Conservation (phyloP, 192 early-diverging fungal genomes). For the Mortierella antarctica region DNA sequence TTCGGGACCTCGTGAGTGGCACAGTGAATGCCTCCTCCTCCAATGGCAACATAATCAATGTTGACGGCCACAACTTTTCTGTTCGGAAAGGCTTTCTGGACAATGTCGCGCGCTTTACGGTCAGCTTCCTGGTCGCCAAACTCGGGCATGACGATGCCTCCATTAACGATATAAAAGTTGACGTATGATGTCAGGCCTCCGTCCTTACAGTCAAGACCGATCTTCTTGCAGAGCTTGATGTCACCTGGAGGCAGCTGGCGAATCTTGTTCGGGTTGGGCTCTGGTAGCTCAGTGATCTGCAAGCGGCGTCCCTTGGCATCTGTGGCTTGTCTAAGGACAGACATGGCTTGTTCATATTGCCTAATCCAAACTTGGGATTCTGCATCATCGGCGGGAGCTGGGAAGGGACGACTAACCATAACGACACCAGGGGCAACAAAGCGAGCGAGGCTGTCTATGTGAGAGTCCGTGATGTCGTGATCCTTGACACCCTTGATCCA, state of each 20-base stretch:
- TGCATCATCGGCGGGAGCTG: conserved; percentile 5
- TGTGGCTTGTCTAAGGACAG: conserved; percentile 2
- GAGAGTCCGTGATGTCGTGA: conserved; percentile 31
- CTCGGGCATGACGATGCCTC: conserved; percentile 16
- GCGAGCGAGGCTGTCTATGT: conserved; percentile 34
- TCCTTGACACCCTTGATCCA: conserved; percentile 30
- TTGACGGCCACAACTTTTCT: conserved; percentile 14
- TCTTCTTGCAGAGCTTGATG: conserved; percentile 22
- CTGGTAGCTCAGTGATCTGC: conserved; percentile 22
- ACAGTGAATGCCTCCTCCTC: conserved; percentile 26
- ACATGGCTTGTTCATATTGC: conserved; percentile 21
- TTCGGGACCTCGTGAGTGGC: conserved; percentile 18
- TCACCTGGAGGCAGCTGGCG: conserved; percentile 17
- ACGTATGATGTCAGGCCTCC: conserved; percentile 21
- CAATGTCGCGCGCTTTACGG: conserved; percentile 8
- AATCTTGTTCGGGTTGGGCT: conserved; percentile 18
- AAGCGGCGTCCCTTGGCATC: conserved; percentile 27
- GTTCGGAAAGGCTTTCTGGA: conserved; percentile 18
- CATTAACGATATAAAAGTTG: conserved; percentile 25
- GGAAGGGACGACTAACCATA: conserved; percentile 24
- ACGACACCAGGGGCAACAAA: conserved; percentile 26
- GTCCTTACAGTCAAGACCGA: conserved; percentile 21
- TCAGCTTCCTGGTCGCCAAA: conserved; percentile 19
- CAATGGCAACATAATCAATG: conserved; percentile 21
- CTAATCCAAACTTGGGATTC: conserved; percentile 26